A percentile compares a stretch with the other conserved stretches of the same genome.
Evolutionary conservation across 345 rosid genomes (phyloP).

Genomic region (Combretum micranthum): DNA sequence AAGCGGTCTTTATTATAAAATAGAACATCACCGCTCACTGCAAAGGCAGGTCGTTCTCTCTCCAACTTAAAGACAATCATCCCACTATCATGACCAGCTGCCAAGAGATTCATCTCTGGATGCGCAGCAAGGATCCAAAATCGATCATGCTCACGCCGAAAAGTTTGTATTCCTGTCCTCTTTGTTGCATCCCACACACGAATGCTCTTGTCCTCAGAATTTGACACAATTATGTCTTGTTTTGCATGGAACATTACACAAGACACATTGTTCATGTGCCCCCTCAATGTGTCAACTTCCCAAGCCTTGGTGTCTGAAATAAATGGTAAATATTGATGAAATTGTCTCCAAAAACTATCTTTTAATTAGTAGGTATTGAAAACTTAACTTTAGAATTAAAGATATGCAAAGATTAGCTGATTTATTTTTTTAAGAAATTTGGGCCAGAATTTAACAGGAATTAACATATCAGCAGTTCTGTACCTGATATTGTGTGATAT

Average conservation of each 20-base stretch:
- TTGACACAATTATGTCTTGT: conserved; percentile 94
- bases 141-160: conserved; percentile 92
- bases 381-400: no score
- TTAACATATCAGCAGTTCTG: no score
- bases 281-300: conserved; percentile 98
- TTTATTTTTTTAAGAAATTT: no score
- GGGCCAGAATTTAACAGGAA: no score
- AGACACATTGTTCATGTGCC: conserved; percentile 94
- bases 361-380: no score
- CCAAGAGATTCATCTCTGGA: conserved; percentile 93
- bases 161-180: conserved; percentile 83
- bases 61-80: conserved; percentile 96
- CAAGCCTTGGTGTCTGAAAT: conserved; percentile 95
- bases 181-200: conserved; percentile 98
- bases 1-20: conserved; percentile 81
- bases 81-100: conserved; percentile 97
- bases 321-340: neutral
- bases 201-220: conserved; percentile 93
- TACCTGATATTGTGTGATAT: no score
- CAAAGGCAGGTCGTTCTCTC: conserved; percentile 94
- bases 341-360: no score
- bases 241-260: conserved; percentile 94
- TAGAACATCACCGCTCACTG: conserved; percentile 65
- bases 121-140: conserved; percentile 94
- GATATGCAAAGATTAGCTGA: no score